Percentiles rank a stretch among this genome's conserved stretches.
Conservation (phyloP, 2,329 filamentous ascomycete species). For the Diatrype stigma region DNA sequence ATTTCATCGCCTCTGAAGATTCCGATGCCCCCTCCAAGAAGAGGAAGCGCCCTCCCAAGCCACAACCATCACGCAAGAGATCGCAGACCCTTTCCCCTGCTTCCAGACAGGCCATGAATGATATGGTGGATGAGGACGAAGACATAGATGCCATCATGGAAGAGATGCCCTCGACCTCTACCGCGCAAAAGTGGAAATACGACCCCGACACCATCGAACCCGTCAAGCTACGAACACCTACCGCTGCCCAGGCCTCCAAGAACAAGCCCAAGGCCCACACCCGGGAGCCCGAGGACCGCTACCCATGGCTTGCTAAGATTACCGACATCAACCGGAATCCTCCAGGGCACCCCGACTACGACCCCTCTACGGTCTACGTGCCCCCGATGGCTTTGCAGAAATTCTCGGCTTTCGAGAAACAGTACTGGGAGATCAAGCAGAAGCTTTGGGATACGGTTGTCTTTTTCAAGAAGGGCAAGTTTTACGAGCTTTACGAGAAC, state of each 20-base stretch:
- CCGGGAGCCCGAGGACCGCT: slow-evolving; percentile 79
- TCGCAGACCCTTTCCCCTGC: slow-evolving; percentile 49
- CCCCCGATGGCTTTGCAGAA: slow-evolving; percentile 74
- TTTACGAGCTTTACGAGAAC: slow-evolving; percentile 97
- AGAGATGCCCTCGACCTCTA: slow-evolving; percentile 59
- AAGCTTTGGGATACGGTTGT: slow-evolving; percentile 97
- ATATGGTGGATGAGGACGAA: slow-evolving; percentile 38
- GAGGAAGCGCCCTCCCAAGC: slow-evolving; percentile 62
- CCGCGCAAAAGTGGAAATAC: slow-evolving; percentile 77
- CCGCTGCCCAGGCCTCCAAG: slow-evolving; percentile 28
- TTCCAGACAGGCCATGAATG: slow-evolving; percentile 28
- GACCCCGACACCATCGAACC: slow-evolving; percentile 45
- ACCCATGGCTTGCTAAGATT: slow-evolving; percentile 85
- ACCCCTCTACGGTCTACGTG: slow-evolving; percentile 86
- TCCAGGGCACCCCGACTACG: slow-evolving; percentile 78
- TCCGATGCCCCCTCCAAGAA: slow-evolving; percentile 74
- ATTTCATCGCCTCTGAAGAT: slow-evolving; percentile 85
- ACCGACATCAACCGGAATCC: slow-evolving; percentile 79
- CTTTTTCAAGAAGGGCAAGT: slow-evolving; percentile 99
- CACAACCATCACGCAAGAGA: slow-evolving; percentile 56
- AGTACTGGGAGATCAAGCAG: slow-evolving; percentile 99
- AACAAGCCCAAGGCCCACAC: slow-evolving; percentile 67
- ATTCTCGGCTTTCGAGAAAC: slow-evolving; percentile 93
- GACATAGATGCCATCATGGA: slow-evolving; percentile 54
- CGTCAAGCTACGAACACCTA: slow-evolving; percentile 17